Conservation (phyloP, 129 eudicot genomes). For the Pulicaria dysenterica region DNA sequence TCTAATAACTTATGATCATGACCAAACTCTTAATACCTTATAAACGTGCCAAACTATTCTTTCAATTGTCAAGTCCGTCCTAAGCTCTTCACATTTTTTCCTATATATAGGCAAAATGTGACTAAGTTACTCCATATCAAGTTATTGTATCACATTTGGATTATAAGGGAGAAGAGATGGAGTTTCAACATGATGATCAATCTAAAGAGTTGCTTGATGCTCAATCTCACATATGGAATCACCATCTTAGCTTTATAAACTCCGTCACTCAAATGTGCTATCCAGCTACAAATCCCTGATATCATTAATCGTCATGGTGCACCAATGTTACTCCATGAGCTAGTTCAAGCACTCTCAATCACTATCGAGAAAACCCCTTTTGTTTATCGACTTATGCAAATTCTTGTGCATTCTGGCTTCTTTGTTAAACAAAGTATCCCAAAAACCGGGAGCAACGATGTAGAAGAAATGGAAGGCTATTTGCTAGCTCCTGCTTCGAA, state of each 20-base stretch:
- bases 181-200: neutral
- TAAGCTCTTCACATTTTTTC: no score
- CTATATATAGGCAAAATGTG: no score
- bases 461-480: no score
- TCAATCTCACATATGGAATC: slow-evolving; percentile 54
- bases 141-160: neutral
- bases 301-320: no score
- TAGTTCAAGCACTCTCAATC: slow-evolving; percentile 38
- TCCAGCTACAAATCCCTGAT: no score
- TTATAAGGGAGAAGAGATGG: slow-evolving; percentile 10
- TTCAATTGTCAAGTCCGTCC: no score
- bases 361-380: slow-evolving; percentile 26
- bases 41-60: no score
- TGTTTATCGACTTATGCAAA: slow-evolving; percentile 45
- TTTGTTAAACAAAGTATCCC: neutral
- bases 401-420: slow-evolving; percentile 41
- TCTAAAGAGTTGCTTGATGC: slow-evolving; percentile 32
- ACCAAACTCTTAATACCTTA: no score
- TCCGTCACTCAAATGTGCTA: slow-evolving; percentile 53
- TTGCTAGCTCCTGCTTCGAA: slow-evolving; percentile 29
- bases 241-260: slow-evolving; percentile 37
- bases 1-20: no score
- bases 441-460: neutral
- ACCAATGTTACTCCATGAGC: no score
- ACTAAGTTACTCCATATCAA: no score